These are phyloP conservation scores for Phytophthora melonis DNA, from an alignment of 352 stramenopile species.

Conservation along the genomic window DNA sequence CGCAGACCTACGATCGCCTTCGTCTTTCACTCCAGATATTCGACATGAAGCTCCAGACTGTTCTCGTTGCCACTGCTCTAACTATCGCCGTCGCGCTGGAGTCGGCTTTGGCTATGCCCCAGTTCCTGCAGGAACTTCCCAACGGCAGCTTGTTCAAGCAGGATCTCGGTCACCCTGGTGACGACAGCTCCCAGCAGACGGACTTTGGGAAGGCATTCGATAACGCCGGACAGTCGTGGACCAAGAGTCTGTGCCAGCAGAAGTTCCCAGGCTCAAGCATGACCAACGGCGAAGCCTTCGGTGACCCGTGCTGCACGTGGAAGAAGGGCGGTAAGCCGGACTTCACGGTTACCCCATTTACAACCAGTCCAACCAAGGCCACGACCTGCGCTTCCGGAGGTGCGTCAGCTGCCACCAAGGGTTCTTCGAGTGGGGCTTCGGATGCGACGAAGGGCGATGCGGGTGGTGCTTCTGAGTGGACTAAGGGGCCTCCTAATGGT, in stretches of 20 bases:
- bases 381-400: slow-evolving; percentile 28
- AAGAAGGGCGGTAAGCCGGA: slow-evolving; percentile 40
- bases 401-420: background rate
- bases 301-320: slow-evolving; percentile 61
- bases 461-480: background rate
- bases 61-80: slow-evolving; percentile 2
- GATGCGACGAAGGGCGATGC: slow-evolving; percentile 1
- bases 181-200: slow-evolving; percentile 39
- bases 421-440: background rate
- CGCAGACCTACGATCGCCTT: background rate
- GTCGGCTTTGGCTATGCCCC: slow-evolving; percentile 5
- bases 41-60: slow-evolving; percentile 19
- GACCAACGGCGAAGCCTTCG: slow-evolving; percentile 50
- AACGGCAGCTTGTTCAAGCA: slow-evolving; percentile 51
- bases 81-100: background rate
- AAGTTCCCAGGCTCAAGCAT: slow-evolving; percentile 29
- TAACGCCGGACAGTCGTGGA: slow-evolving; percentile 32
- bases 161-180: slow-evolving; percentile 40
- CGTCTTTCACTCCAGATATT: background rate
- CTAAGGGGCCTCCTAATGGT: background rate
- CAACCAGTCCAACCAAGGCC: slow-evolving; percentile 22
- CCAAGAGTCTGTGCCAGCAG: slow-evolving; percentile 11
- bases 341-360: slow-evolving; percentile 41
- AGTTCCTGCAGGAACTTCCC: slow-evolving; percentile 42
- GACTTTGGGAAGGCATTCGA: slow-evolving; percentile 41